Base-by-base conservation (phyloP, 2,329 filamentous ascomycete species). In the Fusarium hainanense region DNA sequence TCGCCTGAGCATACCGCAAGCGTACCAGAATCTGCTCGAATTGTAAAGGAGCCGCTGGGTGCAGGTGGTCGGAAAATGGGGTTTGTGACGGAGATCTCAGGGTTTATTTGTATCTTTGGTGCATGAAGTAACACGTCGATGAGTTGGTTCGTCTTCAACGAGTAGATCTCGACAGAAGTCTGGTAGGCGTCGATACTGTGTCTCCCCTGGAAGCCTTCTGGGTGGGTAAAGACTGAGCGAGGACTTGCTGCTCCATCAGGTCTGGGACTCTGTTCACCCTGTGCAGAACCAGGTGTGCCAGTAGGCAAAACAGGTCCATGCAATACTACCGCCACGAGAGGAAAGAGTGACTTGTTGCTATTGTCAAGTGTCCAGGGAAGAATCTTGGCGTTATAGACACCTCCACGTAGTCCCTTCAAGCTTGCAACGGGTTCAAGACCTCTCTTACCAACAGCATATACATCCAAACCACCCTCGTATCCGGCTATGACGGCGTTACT, bases 161-260 rank as follows among this genome's bases (percentile, higher is more conserved):
- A 98, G 79, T 95, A 97, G 0, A 98, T 84, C 72, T 98, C 93
- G 8, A 97, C 93, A 1, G 91, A 91, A 0, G 94, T 98, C 79
- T 97, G 94, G 75, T 95, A 97, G 48, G 86, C 85, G 51, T 88
- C 86, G 62, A 90, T 83, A 7, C 78, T 72, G 56, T 76, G 71
- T 56, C 79, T 81, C 34, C 74, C 80, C 55, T 78, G 73, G 58
- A 74, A 73, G 47, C 73, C 76, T 46, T 79, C 80, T 69, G 80
- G 79, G 69, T 78, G 82, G 41, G 79, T 75, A 58, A 76, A 76
- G 21, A 81, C 79, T 7, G 80, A 77, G 71, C 82, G 78, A 54
- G 83, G 79, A 57, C 82, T 81, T 56, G 80, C 75, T 54, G 82
- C 69, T 58, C 80, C 79, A 63, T 85, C 85, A 27, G 80, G 77